phyloP scores from a whole-genome alignment of 2,329 filamentous ascomycete genomes.

The Teratosphaeria epicoccoides region DNA sequence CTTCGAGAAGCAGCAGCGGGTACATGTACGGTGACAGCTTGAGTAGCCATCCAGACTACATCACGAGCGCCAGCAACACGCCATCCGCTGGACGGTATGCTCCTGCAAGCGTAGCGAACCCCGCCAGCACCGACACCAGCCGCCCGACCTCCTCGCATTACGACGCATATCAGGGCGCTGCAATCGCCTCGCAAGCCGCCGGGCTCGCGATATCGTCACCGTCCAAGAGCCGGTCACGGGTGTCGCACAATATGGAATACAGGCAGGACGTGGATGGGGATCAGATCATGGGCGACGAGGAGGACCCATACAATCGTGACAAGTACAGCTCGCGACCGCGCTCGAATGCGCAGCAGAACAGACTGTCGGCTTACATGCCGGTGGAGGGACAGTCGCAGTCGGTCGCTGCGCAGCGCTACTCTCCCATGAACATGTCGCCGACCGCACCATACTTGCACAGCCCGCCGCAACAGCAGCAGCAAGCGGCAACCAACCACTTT shows the following conservation, averaged over 20 bases:
- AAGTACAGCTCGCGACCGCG: constrained; percentile 70
- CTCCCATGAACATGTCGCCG: constrained; percentile 87
- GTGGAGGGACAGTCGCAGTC: constrained; percentile 52
- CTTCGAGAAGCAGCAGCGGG: constrained; percentile 4
- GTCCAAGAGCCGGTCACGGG: constrained; percentile 2
- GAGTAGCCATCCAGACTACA: not conserved
- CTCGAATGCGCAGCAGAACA: constrained; percentile 40
- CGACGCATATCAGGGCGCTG: constrained; percentile 15
- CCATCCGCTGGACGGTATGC: not conserved
- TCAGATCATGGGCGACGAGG: constrained; percentile 73
- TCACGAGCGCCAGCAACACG: not conserved
- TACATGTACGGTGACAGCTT: not conserved
- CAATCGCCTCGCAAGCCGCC: constrained; percentile 26
- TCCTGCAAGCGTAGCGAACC: not conserved
- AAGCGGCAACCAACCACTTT: constrained; percentile 15
- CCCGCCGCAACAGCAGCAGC: constrained; percentile 45
- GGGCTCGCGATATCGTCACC: constrained; percentile 28
- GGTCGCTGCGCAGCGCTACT: constrained; percentile 84
- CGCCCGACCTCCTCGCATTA: constrained; percentile 1
- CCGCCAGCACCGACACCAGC: not conserved
- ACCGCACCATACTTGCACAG: constrained; percentile 61
- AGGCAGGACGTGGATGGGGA: constrained; percentile 35
- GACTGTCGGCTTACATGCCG: constrained; percentile 58
- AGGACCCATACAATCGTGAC: constrained; percentile 71
- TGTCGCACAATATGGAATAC: constrained; percentile 17